These are phyloP conservation scores for Calonectria henricotiae DNA, from an alignment of 2,329 filamentous ascomycete species.

Conservation along the genomic window DNA sequence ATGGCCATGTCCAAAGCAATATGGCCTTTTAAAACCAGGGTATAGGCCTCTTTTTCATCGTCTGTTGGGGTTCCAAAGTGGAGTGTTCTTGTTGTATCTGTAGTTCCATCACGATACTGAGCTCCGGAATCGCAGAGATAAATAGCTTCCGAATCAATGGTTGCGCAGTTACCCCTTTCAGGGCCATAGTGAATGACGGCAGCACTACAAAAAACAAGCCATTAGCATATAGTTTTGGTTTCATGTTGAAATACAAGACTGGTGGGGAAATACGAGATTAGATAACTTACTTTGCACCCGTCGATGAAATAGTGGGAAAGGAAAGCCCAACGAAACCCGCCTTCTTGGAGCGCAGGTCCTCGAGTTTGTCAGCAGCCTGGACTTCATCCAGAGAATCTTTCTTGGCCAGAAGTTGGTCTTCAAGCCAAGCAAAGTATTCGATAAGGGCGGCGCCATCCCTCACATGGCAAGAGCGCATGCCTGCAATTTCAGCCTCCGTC, in stretches of 20 bases:
- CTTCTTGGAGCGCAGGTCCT: conserved; percentile 78
- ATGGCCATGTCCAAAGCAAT: conserved; percentile 89
- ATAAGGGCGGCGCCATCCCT: conserved; percentile 92
- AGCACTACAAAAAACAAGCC: conserved; percentile 71
- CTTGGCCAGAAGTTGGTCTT: conserved; percentile 86
- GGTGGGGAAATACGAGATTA: background rate
- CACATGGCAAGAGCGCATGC: conserved; percentile 95
- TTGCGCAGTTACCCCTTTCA: conserved; percentile 84
- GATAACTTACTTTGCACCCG: conserved; percentile 78
- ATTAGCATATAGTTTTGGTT: conserved; percentile 25
- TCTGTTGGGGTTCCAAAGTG: conserved; percentile 91
- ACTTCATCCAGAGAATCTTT: conserved; percentile 88
- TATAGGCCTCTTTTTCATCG: conserved; percentile 91
- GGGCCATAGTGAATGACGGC: conserved; percentile 98
- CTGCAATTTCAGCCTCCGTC: conserved; percentile 89
- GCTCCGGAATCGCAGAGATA: conserved; percentile 98
- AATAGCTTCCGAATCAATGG: conserved; percentile 87
- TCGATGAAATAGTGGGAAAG: conserved; percentile 96
- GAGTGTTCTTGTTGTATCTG: conserved; percentile 93
- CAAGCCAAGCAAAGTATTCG: conserved; percentile 97
- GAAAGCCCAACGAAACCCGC: conserved; percentile 90
- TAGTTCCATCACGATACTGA: conserved; percentile 97
- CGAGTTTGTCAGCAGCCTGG: conserved; percentile 91
- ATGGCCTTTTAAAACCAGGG: conserved; percentile 93
- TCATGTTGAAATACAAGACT: background rate